phyloP scores from a whole-genome alignment of 1,139 yeast genomes.

The Geotrichum europaeum region DNA sequence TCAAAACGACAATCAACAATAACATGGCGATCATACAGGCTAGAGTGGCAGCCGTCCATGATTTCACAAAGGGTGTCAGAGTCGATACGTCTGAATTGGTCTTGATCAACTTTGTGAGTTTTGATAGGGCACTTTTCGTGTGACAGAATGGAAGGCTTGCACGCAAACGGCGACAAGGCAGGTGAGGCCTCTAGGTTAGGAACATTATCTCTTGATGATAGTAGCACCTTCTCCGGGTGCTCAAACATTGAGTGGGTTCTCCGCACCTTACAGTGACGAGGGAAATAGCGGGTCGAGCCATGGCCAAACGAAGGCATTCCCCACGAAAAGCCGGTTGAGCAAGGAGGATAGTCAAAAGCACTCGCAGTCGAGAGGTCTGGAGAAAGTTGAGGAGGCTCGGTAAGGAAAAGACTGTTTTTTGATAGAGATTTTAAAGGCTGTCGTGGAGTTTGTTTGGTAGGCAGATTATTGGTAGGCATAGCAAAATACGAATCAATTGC shows the following conservation, averaged over 20 bases:
- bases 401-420: conserved; percentile 11
- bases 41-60: conserved; percentile 49
- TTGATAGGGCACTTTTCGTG: conserved; percentile 25
- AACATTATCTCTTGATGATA: conserved; percentile 19
- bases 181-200: conserved; percentile 9
- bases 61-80: conserved; percentile 59
- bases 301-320: conserved; percentile 13
- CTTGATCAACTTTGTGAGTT: conserved; percentile 44
- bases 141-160: conserved; percentile 12
- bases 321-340: conserved; percentile 7
- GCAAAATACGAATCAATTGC: conserved; percentile 16
- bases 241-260: conserved; percentile 66
- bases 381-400: conserved; percentile 7
- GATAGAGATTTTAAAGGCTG: conserved; percentile 23
- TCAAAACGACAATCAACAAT: conserved; percentile 87
- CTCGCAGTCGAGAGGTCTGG: conserved; percentile 1
- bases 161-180: conserved; percentile 5
- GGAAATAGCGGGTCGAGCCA: conserved; percentile 17
- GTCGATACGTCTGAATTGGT: conserved; percentile 68
- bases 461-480: conserved; percentile 14
- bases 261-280: conserved; percentile 39
- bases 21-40: conserved; percentile 53
- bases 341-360: not conserved
- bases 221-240: conserved; percentile 37
- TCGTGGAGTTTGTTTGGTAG: conserved; percentile 2